These are phyloP conservation scores for Dothistroma septosporum DNA, from an alignment of 2,329 filamentous ascomycete genomes.

Conservation along the genomic window DNA sequence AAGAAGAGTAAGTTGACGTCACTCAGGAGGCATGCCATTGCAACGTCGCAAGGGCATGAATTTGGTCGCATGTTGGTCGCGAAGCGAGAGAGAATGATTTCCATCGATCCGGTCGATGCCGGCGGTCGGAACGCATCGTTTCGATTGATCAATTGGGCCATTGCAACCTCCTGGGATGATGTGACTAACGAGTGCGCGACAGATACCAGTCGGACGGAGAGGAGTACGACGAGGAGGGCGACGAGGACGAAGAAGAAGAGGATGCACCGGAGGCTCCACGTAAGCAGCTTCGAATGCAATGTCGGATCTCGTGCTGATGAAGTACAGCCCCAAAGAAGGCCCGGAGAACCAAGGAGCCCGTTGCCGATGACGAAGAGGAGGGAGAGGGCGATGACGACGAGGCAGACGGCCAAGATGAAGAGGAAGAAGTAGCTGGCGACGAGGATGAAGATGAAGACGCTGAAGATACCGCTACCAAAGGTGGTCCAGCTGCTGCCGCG, in stretches of 20 bases:
- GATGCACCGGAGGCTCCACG: constrained; percentile 14
- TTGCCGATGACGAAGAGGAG: constrained; percentile 13
- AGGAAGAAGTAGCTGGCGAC: constrained; percentile 30
- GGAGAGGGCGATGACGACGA: constrained; percentile 11
- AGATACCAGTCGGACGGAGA: constrained; percentile 14
- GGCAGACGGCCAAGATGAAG: constrained; percentile 22
- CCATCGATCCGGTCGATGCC: not conserved
- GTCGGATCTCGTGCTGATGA: not conserved
- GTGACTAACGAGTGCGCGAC: not conserved
- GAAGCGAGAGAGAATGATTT: not conserved
- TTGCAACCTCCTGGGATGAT: not conserved
- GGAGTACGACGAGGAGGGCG: constrained; percentile 14
- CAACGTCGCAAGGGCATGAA: constrained; percentile 2
- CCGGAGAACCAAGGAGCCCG: constrained; percentile 20
- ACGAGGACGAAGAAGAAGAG: constrained; percentile 14
- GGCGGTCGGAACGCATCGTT: not conserved
- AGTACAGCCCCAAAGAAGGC: constrained; percentile 22
- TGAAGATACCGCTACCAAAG: constrained; percentile 27
- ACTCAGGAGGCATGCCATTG: constrained; percentile 5
- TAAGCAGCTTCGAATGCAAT: constrained; percentile 1
- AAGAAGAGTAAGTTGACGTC: constrained; percentile 39
- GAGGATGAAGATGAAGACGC: constrained; percentile 32
- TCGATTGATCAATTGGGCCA: not conserved
- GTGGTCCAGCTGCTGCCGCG: constrained; percentile 30
- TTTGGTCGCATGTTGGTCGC: constrained; percentile 7